These are phyloP conservation scores for Colletotrichum euphorbiae DNA, from an alignment of 2,329 filamentous ascomycete genomes.

Conservation along the genomic window DNA sequence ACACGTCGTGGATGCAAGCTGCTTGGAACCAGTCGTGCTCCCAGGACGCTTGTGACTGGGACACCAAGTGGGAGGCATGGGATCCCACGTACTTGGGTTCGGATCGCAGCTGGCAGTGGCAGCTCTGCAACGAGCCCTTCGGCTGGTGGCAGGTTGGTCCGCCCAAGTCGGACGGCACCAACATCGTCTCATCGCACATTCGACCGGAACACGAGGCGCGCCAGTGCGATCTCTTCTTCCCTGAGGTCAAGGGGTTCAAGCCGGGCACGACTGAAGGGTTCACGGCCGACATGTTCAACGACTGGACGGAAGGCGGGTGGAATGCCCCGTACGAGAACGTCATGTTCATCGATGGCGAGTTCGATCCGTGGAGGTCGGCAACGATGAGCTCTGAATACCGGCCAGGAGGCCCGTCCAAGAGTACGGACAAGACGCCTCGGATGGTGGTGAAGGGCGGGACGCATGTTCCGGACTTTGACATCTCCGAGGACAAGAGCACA, in stretches of 20 bases:
- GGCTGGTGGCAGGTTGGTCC: constrained; percentile 34
- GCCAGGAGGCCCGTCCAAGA: constrained; percentile 24
- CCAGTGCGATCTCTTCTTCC: constrained; percentile 23
- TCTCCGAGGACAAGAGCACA: background rate
- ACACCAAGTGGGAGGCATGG: background rate
- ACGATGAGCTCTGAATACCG: constrained; percentile 33
- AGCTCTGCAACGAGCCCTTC: constrained; percentile 38
- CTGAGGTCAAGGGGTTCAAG: constrained; percentile 15
- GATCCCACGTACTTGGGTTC: background rate
- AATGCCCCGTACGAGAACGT: constrained; percentile 33
- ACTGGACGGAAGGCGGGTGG: constrained; percentile 30
- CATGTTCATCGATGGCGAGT: constrained; percentile 36
- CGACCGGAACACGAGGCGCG: constrained; percentile 8
- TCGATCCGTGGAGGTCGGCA: constrained; percentile 34
- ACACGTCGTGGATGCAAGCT: background rate
- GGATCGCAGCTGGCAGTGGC: constrained; percentile 25
- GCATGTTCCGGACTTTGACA: constrained; percentile 29
- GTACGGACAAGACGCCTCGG: constrained; percentile 20
- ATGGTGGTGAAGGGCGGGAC: constrained; percentile 27
- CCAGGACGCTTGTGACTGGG: constrained; percentile 7
- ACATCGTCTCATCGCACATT: constrained; percentile 27
- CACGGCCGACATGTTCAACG: constrained; percentile 31
- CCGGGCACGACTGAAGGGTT: constrained; percentile 24
- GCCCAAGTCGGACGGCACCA: constrained; percentile 25
- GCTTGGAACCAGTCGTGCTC: constrained; percentile 6